Evolutionary conservation across 73 alveolate genomes (phyloP).

Genomic region (Stentor coeruleus): DNA sequence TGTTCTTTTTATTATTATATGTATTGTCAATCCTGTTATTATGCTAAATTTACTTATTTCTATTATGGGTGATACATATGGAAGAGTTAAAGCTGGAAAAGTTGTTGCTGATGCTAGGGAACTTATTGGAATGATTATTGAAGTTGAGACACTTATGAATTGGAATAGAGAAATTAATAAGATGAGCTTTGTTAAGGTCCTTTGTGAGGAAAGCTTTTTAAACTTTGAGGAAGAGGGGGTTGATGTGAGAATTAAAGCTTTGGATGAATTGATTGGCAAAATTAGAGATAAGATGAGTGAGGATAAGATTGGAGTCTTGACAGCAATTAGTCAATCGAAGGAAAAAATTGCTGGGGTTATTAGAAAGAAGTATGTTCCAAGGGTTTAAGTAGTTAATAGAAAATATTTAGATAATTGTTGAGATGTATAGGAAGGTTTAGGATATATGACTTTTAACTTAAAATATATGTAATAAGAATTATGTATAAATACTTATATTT

Average conservation of each 20-base stretch:
- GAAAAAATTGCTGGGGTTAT: no score
- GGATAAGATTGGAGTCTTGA: background rate
- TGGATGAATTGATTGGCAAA: background rate
- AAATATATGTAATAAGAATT: no score
- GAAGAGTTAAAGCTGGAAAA: constrained; percentile 31
- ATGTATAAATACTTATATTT: no score
- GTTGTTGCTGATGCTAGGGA: constrained; percentile 34
- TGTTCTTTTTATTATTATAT: constrained; percentile 28
- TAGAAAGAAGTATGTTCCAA: no score
- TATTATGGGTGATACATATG: constrained; percentile 45
- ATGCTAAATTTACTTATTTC: constrained; percentile 34
- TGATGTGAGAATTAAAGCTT: background rate
- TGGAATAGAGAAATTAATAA: constrained; percentile 28
- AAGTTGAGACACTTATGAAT: constrained; percentile 30
- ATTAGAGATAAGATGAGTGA: background rate
- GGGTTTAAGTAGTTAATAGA: no score
- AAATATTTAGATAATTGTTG: no score
- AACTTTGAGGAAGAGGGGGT: background rate
- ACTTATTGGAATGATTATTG: constrained; percentile 32
- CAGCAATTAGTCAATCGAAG: background rate
- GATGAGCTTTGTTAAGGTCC: background rate
- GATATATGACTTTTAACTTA: no score
- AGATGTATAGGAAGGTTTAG: no score
- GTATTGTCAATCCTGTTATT: constrained; percentile 36
- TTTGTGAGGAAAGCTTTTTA: background rate